Percentiles rank a stretch among this genome's conserved stretches.
phyloP scores from a whole-genome alignment of 345 rosid genomes.

The Rhodomyrtus tomentosa region DNA sequence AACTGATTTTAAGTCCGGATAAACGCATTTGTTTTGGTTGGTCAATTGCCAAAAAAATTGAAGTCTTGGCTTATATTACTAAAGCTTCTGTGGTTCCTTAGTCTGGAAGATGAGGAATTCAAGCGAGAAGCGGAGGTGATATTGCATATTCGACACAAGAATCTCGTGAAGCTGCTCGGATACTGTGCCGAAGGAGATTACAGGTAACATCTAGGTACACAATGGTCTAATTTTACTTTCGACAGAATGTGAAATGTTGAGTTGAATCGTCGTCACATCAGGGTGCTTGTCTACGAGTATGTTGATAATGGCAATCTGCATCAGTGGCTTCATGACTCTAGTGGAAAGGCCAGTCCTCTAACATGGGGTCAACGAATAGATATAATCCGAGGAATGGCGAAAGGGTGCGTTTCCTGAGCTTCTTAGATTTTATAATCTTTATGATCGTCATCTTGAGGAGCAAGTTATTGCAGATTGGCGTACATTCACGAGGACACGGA shows the following conservation, averaged over 20 bases:
- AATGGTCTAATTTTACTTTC: not conserved
- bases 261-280: slow-evolving; percentile 3
- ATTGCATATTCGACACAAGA: slow-evolving; percentile 51
- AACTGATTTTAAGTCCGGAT: not conserved
- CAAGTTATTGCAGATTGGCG: slow-evolving; percentile 37
- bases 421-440: not conserved
- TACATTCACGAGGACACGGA: slow-evolving; percentile 70
- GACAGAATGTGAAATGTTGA: not conserved
- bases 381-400: slow-evolving; percentile 65
- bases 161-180: slow-evolving; percentile 53
- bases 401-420: slow-evolving; percentile 30
- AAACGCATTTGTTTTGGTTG: not conserved
- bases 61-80: not conserved
- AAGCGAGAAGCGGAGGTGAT: slow-evolving; percentile 32
- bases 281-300: slow-evolving; percentile 62
- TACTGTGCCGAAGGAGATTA: slow-evolving; percentile 44
- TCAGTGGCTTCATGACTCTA: slow-evolving; percentile 64
- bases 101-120: slow-evolving; percentile 25
- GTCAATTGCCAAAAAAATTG: not conserved
- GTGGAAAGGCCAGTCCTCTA: slow-evolving; percentile 30
- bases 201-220: slow-evolving; percentile 22
- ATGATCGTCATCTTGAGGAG: not conserved
- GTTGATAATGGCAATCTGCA: slow-evolving; percentile 61
- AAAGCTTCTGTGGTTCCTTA: not conserved
- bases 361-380: slow-evolving; percentile 46